phyloP scores from a whole-genome alignment of 1,139 yeast genomes.

The Taphrina communis region DNA sequence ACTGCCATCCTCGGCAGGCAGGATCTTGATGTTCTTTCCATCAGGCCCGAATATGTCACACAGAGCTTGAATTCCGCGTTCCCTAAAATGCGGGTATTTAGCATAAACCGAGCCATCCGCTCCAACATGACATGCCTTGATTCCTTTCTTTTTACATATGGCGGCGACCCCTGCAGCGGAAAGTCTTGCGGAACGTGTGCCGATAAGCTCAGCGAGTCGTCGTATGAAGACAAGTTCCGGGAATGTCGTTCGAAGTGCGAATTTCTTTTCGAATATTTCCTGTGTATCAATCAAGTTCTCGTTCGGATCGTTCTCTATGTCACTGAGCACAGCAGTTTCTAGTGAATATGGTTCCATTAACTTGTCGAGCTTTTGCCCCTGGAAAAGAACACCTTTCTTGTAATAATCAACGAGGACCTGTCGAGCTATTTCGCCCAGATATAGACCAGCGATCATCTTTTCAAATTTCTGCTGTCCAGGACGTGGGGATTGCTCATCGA shows the following conservation, averaged over 20 bases:
- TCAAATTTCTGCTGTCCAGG: constrained; percentile 96
- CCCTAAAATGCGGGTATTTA: constrained; percentile 89
- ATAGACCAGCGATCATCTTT: constrained; percentile 97
- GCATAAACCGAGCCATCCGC: constrained; percentile 97
- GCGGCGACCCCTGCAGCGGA: constrained; percentile 97
- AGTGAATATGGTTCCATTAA: constrained; percentile 68
- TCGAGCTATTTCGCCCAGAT: constrained; percentile 90
- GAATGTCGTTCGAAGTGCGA: constrained; percentile 69
- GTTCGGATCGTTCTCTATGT: constrained; percentile 83
- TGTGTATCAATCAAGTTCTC: constrained; percentile 81
- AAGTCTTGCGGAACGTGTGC: constrained; percentile 89
- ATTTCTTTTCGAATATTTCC: constrained; percentile 64
- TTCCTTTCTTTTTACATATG: constrained; percentile 83
- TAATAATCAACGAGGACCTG: constrained; percentile 76
- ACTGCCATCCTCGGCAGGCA: constrained; percentile 96
- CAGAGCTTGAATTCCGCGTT: constrained; percentile 85
- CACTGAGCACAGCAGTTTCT: constrained; percentile 89
- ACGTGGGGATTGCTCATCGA: constrained; percentile 88
- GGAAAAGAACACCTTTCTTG: constrained; percentile 68
- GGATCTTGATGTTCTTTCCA: constrained; percentile 78
- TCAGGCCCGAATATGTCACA: constrained; percentile 78
- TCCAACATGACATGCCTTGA: constrained; percentile 82
- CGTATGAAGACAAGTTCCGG: constrained; percentile 85
- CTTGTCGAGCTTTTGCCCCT: constrained; percentile 67
- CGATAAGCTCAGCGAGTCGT: constrained; percentile 81